Evolutionary conservation across 2,329 filamentous ascomycete species (phyloP).

Genomic region (Calycina herbarum): DNA sequence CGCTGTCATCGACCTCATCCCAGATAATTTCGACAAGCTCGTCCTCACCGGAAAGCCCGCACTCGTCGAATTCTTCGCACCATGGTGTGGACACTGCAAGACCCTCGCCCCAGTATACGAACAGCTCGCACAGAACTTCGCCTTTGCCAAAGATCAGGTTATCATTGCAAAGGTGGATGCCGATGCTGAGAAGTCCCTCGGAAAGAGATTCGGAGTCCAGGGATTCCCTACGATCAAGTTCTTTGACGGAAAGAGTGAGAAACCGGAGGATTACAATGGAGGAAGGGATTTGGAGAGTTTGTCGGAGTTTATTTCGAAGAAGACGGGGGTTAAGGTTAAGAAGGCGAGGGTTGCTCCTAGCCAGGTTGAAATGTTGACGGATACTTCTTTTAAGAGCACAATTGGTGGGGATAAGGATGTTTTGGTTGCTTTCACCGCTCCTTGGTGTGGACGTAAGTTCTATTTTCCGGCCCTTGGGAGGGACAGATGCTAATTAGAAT

Average conservation of each 20-base stretch:
- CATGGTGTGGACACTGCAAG: constrained; percentile 99
- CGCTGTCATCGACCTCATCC: constrained; percentile 85
- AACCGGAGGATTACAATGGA: constrained; percentile 80
- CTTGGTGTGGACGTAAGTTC: constrained; percentile 89
- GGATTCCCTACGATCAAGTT: constrained; percentile 97
- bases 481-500: not conserved
- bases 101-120: constrained; percentile 93
- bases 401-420: constrained; percentile 87
- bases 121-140: constrained; percentile 76
- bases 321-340: constrained; percentile 82
- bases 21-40: constrained; percentile 86
- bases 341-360: constrained; percentile 70
- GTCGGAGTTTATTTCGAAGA: constrained; percentile 76
- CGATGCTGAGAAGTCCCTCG: constrained; percentile 81
- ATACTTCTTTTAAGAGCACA: constrained; percentile 72
- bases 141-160: constrained; percentile 69
- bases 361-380: constrained; percentile 76
- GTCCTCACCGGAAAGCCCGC: constrained; percentile 93
- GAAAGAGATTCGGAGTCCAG: constrained; percentile 82
- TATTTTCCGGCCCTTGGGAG: not conserved
- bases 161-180: constrained; percentile 96
- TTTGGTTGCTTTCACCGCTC: constrained; percentile 93
- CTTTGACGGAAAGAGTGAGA: constrained; percentile 93
- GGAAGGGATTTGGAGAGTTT: constrained; percentile 87
- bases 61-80: constrained; percentile 96